phyloP scores from a whole-genome alignment of 2,329 filamentous ascomycete genomes.

The Cladosporium colombiae region DNA sequence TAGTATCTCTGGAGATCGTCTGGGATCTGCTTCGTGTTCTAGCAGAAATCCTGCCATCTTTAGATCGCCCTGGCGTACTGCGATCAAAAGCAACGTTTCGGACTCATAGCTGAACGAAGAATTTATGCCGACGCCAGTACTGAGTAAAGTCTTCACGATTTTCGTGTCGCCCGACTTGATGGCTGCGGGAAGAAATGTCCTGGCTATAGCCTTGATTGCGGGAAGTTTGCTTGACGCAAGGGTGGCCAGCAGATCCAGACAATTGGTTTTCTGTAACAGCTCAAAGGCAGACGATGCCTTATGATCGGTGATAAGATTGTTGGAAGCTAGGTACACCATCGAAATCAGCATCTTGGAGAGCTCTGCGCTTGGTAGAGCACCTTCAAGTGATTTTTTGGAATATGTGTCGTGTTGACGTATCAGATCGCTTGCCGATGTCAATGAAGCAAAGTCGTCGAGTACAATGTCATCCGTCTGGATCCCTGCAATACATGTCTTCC shows the following conservation, averaged over 20 bases:
- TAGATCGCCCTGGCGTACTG: not conserved
- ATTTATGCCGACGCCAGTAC: not conserved
- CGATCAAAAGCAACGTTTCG: not conserved
- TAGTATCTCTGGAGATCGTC: not conserved
- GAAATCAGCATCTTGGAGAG: not conserved
- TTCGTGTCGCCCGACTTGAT: not conserved
- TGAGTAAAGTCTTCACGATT: slow-evolving; percentile 2
- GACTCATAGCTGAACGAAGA: not conserved
- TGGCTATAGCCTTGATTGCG: not conserved
- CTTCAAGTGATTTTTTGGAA: not conserved
- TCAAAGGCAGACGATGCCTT: not conserved
- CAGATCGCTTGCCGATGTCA: not conserved
- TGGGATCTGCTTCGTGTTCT: not conserved
- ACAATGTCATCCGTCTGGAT: not conserved
- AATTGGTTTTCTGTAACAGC: not conserved
- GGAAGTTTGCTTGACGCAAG: not conserved
- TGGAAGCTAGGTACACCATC: not conserved
- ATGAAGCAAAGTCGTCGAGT: not conserved
- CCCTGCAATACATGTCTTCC: slow-evolving; percentile 4
- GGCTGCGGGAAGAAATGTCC: not conserved
- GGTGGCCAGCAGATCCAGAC: not conserved
- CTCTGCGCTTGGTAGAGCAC: not conserved
- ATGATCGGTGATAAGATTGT: slow-evolving; percentile 3
- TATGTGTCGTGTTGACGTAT: not conserved
- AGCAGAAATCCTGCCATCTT: not conserved